A percentile compares a stretch with the other conserved stretches of the same genome.
Evolutionary conservation across 305 asterid species (phyloP).

Genomic region (Fraxinus baroniana): DNA sequence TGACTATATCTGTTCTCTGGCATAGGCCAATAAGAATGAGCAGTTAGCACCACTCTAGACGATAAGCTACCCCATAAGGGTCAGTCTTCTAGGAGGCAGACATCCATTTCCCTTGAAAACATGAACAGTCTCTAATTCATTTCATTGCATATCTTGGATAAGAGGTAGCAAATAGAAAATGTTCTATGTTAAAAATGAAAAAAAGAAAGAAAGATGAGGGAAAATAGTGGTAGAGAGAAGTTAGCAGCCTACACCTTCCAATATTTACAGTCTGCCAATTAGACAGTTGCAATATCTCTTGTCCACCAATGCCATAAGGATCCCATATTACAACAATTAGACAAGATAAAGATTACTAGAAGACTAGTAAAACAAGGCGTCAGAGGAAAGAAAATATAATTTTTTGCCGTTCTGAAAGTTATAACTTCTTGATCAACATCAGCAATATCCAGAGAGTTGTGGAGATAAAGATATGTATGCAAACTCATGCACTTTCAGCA

Average conservation of each 20-base stretch:
- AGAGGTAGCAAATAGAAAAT: neutral
- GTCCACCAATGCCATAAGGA: neutral
- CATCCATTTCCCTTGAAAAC: neutral
- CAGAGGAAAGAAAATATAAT: neutral
- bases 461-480: neutral
- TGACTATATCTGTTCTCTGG: neutral
- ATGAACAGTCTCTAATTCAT: neutral
- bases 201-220: neutral
- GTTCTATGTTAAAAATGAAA: neutral
- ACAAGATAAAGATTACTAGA: neutral
- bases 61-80: neutral
- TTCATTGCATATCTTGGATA: neutral
- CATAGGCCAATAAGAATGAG: neutral
- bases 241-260: neutral
- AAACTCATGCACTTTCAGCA: conserved; percentile 1
- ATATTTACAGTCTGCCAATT: neutral
- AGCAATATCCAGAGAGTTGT: neutral
- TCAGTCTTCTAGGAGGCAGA: neutral
- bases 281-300: neutral
- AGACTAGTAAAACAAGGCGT: neutral
- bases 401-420: neutral
- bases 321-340: neutral
- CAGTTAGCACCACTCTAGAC: neutral
- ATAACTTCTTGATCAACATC: neutral
- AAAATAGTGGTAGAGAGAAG: neutral